A percentile compares a stretch with the other conserved stretches of the same genome.
Evolutionary conservation across 148 eudicot genomes (phyloP).

Genomic region (Nyssa sinensis): DNA sequence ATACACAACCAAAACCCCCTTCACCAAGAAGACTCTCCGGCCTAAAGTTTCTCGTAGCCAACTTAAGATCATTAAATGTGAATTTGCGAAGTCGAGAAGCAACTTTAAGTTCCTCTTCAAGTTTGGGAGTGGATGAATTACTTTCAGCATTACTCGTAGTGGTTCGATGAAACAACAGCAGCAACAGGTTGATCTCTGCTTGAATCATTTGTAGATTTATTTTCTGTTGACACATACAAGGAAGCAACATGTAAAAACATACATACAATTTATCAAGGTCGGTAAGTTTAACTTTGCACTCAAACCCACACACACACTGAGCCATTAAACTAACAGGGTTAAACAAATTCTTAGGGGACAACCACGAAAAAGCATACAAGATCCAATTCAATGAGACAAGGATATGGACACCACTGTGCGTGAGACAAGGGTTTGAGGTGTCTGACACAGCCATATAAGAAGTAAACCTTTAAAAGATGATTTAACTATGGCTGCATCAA

Average conservation of each 20-base stretch:
- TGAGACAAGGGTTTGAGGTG: not conserved
- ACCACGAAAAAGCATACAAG: not conserved
- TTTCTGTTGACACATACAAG: constrained; percentile 35
- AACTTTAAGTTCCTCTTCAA: constrained; percentile 69
- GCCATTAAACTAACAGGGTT: not conserved
- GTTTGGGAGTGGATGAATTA: constrained; percentile 56
- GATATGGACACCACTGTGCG: not conserved
- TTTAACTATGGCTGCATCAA: too few species aligned
- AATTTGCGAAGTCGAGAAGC: constrained; percentile 63
- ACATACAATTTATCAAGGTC: not conserved
- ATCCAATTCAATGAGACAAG: not conserved
- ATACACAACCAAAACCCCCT: constrained; percentile 77
- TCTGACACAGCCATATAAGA: too few species aligned
- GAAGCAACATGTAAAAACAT: not conserved
- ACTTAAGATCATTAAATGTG: constrained; percentile 60
- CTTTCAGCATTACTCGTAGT: constrained; percentile 60
- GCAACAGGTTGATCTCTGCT: constrained; percentile 48
- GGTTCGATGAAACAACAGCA: constrained; percentile 44
- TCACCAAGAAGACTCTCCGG: constrained; percentile 77
- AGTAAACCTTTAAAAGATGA: too few species aligned
- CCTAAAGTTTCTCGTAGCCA: constrained; percentile 65
- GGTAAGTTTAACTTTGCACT: not conserved
- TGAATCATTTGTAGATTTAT: constrained; percentile 43
- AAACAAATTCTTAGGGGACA: not conserved
- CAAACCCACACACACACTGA: not conserved